Conservation (phyloP, 2,329 filamentous ascomycete species). For the Tothia fuscella region DNA sequence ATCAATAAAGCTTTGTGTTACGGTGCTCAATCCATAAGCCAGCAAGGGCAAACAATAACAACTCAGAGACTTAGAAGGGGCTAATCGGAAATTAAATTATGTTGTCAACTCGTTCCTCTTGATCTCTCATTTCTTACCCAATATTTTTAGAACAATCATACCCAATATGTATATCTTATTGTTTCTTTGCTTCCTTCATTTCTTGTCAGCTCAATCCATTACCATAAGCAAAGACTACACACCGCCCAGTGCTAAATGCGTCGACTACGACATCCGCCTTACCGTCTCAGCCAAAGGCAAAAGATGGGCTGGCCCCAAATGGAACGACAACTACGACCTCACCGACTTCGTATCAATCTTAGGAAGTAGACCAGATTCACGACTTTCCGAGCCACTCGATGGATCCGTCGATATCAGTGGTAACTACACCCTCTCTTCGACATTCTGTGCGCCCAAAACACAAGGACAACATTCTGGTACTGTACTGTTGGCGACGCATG, state of each 20-base stretch:
- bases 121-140: no score
- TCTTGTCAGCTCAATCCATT: no score
- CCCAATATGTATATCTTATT: no score
- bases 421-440: neutral
- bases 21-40: no score
- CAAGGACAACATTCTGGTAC: neutral
- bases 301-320: neutral
- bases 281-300: neutral
- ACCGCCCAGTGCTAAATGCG: neutral
- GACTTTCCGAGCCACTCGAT: neutral
- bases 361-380: neutral
- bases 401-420: neutral
- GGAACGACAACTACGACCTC: constrained; percentile 2
- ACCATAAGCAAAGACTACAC: no score
- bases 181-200: no score
- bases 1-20: no score
- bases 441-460: constrained; percentile 6
- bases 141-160: no score
- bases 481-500: neutral
- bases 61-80: no score
- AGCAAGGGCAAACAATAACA: no score
- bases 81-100: no score
- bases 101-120: no score
- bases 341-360: neutral
- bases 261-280: neutral